Conservation (phyloP, 2,329 filamentous ascomycete genomes). For the Fusarium robinianum region DNA sequence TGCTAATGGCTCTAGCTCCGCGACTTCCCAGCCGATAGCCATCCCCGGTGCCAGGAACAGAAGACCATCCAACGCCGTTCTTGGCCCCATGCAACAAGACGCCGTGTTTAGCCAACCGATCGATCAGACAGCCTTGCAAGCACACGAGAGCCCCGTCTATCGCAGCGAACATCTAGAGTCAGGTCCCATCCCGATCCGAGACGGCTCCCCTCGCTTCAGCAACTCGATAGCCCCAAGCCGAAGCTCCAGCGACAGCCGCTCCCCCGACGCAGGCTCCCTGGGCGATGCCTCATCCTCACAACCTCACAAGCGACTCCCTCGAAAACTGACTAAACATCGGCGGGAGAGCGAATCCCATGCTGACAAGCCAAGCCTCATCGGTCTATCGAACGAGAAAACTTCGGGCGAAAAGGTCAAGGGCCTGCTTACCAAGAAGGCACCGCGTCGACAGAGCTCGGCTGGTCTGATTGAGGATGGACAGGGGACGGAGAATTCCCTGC, state of each 20-base stretch:
- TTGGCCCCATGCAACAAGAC: constrained; percentile 40
- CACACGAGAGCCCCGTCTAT: constrained; percentile 37
- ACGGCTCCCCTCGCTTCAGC: constrained; percentile 29
- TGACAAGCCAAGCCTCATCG: constrained; percentile 35
- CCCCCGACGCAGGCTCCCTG: constrained; percentile 37
- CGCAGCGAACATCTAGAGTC: constrained; percentile 24
- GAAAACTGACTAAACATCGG: constrained; percentile 50
- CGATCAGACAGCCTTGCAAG: constrained; percentile 32
- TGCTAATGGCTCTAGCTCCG: constrained; percentile 14
- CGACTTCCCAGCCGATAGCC: constrained; percentile 14
- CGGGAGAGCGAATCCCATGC: constrained; percentile 42
- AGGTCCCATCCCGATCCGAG: constrained; percentile 29
- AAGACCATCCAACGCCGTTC: constrained; percentile 15
- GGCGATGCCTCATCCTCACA: constrained; percentile 29
- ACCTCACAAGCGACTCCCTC: constrained; percentile 44
- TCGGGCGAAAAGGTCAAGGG: constrained; percentile 33
- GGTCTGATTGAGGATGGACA: constrained; percentile 32
- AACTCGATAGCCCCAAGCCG: constrained; percentile 35
- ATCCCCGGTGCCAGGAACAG: constrained; percentile 6
- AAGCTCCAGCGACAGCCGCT: constrained; percentile 42
- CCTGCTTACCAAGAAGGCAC: constrained; percentile 46
- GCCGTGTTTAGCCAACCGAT: constrained; percentile 42
- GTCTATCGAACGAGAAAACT: constrained; percentile 21
- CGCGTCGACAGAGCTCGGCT: constrained; percentile 38
- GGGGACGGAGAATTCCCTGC: constrained; percentile 32